These are phyloP conservation scores for Moniliophthora roreri DNA, from an alignment of 1,284 basidiomycete genomes.

Conservation along the genomic window DNA sequence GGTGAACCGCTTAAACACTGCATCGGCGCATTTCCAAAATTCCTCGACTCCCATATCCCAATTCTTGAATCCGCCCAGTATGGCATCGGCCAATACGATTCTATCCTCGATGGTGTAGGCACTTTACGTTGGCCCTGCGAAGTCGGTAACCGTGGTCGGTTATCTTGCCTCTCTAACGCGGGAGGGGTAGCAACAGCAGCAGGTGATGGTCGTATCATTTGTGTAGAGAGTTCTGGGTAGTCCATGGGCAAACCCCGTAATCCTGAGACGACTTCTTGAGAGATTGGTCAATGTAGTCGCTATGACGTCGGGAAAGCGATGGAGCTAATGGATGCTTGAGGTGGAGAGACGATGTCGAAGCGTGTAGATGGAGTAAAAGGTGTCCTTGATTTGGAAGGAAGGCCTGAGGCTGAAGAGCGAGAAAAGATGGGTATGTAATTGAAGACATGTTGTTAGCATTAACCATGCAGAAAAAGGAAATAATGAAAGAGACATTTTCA, in stretches of 20 bases:
- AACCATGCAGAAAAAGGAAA: not conserved
- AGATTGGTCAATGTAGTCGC: slow-evolving; percentile 81
- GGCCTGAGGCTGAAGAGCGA: slow-evolving; percentile 28
- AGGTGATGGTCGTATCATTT: slow-evolving; percentile 75
- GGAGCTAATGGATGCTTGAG: slow-evolving; percentile 79
- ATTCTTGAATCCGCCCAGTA: slow-evolving; percentile 83
- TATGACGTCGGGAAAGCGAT: slow-evolving; percentile 71
- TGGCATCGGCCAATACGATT: slow-evolving; percentile 69
- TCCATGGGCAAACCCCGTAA: slow-evolving; percentile 60
- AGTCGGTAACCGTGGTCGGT: slow-evolving; percentile 44
- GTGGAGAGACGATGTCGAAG: slow-evolving; percentile 57
- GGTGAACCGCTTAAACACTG: slow-evolving; percentile 93
- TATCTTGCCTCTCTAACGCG: slow-evolving; percentile 67
- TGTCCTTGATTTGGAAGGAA: slow-evolving; percentile 27
- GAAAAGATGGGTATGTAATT: slow-evolving; percentile 46
- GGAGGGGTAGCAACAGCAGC: slow-evolving; percentile 69
- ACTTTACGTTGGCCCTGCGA: slow-evolving; percentile 4
- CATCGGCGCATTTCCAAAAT: slow-evolving; percentile 94
- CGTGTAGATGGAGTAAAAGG: slow-evolving; percentile 30
- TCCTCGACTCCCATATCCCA: slow-evolving; percentile 88
- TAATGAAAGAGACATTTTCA: slow-evolving; percentile 16
- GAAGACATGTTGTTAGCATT: slow-evolving; percentile 29
- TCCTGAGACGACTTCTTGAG: slow-evolving; percentile 64
- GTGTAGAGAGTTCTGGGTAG: slow-evolving; percentile 71
- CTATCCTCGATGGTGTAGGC: slow-evolving; percentile 58